Evolutionary conservation across 106 monocot genomes (phyloP).

Genomic region (Iris macrosiphon): DNA sequence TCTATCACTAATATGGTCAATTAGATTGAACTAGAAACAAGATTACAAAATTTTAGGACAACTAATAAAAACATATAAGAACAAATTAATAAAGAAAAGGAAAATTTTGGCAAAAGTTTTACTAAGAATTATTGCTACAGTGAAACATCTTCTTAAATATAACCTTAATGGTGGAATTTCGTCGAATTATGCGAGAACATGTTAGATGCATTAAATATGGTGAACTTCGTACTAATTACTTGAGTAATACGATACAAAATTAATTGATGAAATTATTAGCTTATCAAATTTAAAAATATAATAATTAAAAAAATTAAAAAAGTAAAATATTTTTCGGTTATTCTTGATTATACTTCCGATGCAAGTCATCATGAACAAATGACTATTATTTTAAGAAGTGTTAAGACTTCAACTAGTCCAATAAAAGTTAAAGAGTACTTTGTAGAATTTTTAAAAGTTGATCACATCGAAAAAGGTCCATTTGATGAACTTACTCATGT

Average conservation of each 20-base stretch:
- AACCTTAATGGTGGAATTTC: neutral
- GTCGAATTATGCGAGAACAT: neutral
- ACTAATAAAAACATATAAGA: neutral
- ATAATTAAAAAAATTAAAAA: too few relatives aligned
- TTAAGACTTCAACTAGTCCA: too few relatives aligned
- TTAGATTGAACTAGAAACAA: neutral
- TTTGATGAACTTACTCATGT: neutral
- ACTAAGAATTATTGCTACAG: neutral
- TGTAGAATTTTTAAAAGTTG: too few relatives aligned
- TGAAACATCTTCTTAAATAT: neutral
- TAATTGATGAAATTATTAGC: too few relatives aligned
- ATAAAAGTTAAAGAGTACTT: too few relatives aligned
- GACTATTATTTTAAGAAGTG: too few relatives aligned
- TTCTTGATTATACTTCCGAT: too few relatives aligned
- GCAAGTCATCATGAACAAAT: too few relatives aligned
- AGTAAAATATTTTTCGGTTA: too few relatives aligned
- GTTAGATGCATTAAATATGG: neutral
- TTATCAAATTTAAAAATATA: too few relatives aligned
- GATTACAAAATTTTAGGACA: neutral
- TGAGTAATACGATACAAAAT: neutral
- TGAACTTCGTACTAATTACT: neutral
- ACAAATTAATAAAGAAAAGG: neutral
- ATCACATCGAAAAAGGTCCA: neutral
- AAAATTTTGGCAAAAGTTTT: neutral
- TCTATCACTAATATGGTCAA: neutral